Evolutionary conservation across 768 basidiomycete genomes (phyloP), one percentile per base, ranked within the genome.

Genomic region (Collybia mongolica): DNA sequence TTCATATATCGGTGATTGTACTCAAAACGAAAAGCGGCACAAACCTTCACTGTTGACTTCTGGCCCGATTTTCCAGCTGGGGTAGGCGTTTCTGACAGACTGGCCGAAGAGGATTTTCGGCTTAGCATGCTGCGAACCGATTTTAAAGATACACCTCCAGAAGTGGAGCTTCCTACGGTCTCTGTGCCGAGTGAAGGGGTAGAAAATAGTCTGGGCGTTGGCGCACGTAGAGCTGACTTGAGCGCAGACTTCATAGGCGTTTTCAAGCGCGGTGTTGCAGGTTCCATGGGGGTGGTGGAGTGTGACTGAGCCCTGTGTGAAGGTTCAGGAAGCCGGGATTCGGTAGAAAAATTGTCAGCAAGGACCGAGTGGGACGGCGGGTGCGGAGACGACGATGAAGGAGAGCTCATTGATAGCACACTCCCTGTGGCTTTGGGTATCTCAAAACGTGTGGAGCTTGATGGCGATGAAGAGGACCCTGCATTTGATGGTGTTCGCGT

Each of bases 401-500:
- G 24, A 9, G 59, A 54, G n/a, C 52, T 42, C 14, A 53, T 52
- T 39, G 54, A 45, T 22, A 53, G 48, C 7, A 28, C 42, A 3
- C 24, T 20, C 9, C 43, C 48, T 20, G 50, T 52, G 2, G 32
- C 44, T 20, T 44, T 51, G 26, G 51, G 50, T 39, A 51, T 44
- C 5, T 39, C 51, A 22, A 58, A 49, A 38, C 49, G 51, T 28
- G 46, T 48, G 48, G 38, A 24, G 32, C 40, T 45, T 41, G 9
- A 49, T 28, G 23, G 17, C 26, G 28, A 23, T 42, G 49, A 29
- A 14, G 50, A 42, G 8, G 57, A 26, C 9, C 54, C 51, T 52
- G 50, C 47, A 49, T 66, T 66, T 36, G 71, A 72, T 1, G 81
- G 79, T 12, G 75, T 69, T 45, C 76, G 71, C 2, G 88, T 90